Base-by-base conservation (phyloP, 1,284 basidiomycete species). In the Moesziomyces aphidis region DNA sequence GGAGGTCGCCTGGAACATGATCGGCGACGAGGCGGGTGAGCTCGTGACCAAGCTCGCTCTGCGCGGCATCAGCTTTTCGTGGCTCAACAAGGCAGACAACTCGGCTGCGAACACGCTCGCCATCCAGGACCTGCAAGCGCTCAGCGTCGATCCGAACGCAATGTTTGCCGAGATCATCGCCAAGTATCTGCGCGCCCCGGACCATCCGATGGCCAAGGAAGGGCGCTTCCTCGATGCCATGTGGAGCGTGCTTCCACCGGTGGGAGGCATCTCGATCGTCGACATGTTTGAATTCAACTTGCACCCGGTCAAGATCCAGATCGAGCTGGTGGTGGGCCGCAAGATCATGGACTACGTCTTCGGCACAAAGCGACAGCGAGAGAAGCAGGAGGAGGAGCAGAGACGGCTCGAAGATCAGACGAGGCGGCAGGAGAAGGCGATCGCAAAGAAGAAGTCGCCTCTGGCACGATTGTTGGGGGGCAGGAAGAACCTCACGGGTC, bases 1-100 rank as follows among this genome's bases (percentile, higher is more conserved):
- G 10, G 92, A 95, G 82, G 91, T 99, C 54, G 94, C 93, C 0
- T 99, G 95, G 95, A 89, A 90, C 75, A 97, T 99, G 94, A 87
- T 97, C 39, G 92, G 93, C 71, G 88, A 91, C 59, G 86, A 89
- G 23, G 77, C 75, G 42, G 88, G 88, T 47, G 89, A 91, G 54
- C 88, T 95, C 34, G 88, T 98, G 1, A 91, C 94, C 31, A 97
- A 97, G 85, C 88, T 97, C 50, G 91, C 92, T 19, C 89, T 97
- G 58, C 89, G 90, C 54, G 89, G 90, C 63, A 92, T 92, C 73
- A 88, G 92, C 73, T 95, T 92, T 85, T 90, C 90, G 48, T 94
- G 94, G 91, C 87, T 94, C 54, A 93, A 90, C 85, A 91, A 93
- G 71, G 92, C 93, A 75, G 95, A 97, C 84, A 92, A 93, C 69